Conservation (phyloP, 768 basidiomycete species). For the Filobasidium wieringae region DNA sequence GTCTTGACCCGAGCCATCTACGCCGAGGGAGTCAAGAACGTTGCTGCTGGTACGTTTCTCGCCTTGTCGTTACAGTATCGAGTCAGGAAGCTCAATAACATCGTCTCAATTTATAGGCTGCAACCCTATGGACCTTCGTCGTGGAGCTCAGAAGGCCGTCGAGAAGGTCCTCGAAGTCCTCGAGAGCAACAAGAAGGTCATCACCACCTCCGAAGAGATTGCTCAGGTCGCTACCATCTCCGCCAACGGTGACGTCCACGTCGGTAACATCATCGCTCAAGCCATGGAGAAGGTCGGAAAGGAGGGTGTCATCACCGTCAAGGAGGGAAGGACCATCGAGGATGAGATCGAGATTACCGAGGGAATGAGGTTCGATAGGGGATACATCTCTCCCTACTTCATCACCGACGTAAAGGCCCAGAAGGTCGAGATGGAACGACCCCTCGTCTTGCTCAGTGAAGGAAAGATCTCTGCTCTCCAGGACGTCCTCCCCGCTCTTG, state of each 20-base stretch:
- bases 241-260: conserved; percentile 67
- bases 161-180: conserved; percentile 88
- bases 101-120: conserved; percentile 48
- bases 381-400: conserved; percentile 96
- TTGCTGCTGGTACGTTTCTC: conserved; percentile 51
- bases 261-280: conserved; percentile 89
- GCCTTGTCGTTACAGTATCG: background rate
- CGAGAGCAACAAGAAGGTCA: conserved; percentile 72
- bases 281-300: conserved; percentile 99
- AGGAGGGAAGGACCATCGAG: conserved; percentile 94
- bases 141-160: conserved; percentile 94
- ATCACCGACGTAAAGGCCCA: conserved; percentile 95
- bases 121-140: conserved; percentile 98
- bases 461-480: conserved; percentile 95
- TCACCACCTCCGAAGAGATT: conserved; percentile 95
- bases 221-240: conserved; percentile 95
- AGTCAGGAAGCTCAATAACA: too few relatives aligned
- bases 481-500: conserved; percentile 84
- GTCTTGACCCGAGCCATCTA: conserved; percentile 96
- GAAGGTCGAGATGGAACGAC: conserved; percentile 95
- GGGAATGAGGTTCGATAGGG: conserved; percentile 99
- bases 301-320: conserved; percentile 99
- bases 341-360: conserved; percentile 99
- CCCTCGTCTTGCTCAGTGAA: conserved; percentile 80
- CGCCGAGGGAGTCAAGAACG: conserved; percentile 97